Evolutionary conservation across 768 basidiomycete species (phyloP).

Genomic region (Cystobasidium ongulense): DNA sequence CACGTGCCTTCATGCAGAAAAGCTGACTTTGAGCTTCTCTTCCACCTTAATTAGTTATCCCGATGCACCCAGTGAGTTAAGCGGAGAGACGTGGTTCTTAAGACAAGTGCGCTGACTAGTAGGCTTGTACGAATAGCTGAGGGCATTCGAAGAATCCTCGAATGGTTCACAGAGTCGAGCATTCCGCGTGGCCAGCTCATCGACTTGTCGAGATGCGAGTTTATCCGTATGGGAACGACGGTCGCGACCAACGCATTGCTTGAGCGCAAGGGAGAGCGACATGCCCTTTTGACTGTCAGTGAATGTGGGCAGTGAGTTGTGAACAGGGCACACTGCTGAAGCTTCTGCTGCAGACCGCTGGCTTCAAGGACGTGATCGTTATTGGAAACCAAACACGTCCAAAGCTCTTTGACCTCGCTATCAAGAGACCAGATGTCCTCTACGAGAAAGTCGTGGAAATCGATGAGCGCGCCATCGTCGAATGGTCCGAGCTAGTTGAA

Average conservation of each 20-base stretch:
- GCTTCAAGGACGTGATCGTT: slow-evolving; percentile 68
- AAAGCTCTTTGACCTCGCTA: slow-evolving; percentile 87
- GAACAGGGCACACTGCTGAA: not conserved
- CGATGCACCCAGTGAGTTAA: slow-evolving; percentile 16
- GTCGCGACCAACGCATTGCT: slow-evolving; percentile 93
- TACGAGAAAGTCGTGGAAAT: slow-evolving; percentile 68
- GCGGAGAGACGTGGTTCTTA: too few relatives aligned
- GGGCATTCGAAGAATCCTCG: slow-evolving; percentile 77
- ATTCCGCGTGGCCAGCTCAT: slow-evolving; percentile 52
- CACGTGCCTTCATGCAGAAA: not conserved
- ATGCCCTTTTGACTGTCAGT: slow-evolving; percentile 65
- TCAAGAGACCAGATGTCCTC: slow-evolving; percentile 51
- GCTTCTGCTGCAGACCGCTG: slow-evolving; percentile 54
- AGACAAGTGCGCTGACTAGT: too few relatives aligned
- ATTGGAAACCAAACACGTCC: slow-evolving; percentile 87
- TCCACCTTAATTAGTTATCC: not conserved
- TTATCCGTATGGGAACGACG: slow-evolving; percentile 53
- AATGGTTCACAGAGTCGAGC: slow-evolving; percentile 60
- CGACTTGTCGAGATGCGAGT: slow-evolving; percentile 6
- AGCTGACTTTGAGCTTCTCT: not conserved
- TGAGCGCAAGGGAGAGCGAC: slow-evolving; percentile 85
- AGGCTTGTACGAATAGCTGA: slow-evolving; percentile 47
- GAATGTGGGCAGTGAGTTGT: not conserved
- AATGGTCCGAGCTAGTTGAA: slow-evolving; percentile 55
- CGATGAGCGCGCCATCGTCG: slow-evolving; percentile 87